Base-by-base conservation (phyloP, 306 rosid genomes). In the Inga laurina region DNA sequence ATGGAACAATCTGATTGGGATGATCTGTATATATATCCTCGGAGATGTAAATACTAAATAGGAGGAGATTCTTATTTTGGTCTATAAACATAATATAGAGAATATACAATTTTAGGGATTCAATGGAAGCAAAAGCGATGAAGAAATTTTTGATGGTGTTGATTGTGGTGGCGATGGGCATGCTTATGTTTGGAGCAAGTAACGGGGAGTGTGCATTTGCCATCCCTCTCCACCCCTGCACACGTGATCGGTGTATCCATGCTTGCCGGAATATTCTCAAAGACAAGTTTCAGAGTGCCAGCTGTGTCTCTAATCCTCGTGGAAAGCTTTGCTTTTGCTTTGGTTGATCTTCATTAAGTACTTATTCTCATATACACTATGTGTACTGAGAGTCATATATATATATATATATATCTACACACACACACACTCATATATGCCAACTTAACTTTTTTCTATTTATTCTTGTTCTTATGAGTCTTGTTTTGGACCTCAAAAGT, bases 161-260 rank as follows among this genome's bases (percentile, higher is more conserved):
- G 41, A 16, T 27, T 7, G 39, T 15, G 30, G 18, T 13, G 21
- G 44, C 21, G 45, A 37, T 27, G 73, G 7, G 80, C 30, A 22
- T 77, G 37, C 16, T 64, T 27, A 39, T 77, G 4, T 22, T 44
- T 3, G 45, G 74, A 46, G 15, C 8, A 51, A 10, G 27, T 9
- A 16, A 35, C 1, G 59, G n/a, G 45, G 81, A 77, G 73, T 44
- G 74, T 18, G 81, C 61, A 16, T 8, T 77, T 45, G 74, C 32
- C 10, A 64, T 77, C 24, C 44, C 21, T 5, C 45, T 77, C 44
- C 21, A 77, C 5, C 81, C 81, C 24, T 77, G 81, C 62, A 64
- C 62, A 4, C 44, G 45, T 77, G 43, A 72, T 45, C 59, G 27
- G 15, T 78, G 74, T 57, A 24, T 64, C 19, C 46, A 41, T 27